Base-by-base conservation (phyloP, 1,284 basidiomycete genomes). In the Cutaneotrichosporon cutaneum region DNA sequence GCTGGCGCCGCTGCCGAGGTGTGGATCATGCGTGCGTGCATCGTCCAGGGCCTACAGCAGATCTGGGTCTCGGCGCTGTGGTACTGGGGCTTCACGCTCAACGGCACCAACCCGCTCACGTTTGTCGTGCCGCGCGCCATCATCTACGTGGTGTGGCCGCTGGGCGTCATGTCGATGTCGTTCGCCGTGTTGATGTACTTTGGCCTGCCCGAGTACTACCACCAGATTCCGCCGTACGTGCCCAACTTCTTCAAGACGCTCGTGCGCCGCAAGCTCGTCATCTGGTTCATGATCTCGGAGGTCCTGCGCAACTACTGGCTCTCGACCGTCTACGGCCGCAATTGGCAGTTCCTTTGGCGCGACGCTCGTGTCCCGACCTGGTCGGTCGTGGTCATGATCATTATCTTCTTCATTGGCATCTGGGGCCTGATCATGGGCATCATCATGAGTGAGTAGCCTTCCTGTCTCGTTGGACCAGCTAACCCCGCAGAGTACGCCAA, bases 281-380 rank as follows among this genome's bases (percentile, higher is more conserved):
- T 94, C 36, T 94, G 92, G 92, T 94, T 94, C 87, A 83, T 95
- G 63, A 87, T 89, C 44, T 89, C 92, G 1, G 92, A 94, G 79
- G 82, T 94, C 56, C 82, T 94, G 59, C 87, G 92, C 52, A 89
- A 94, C 75, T 95, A 94, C 80, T 95, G 92, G 92, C 81, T 95
- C 64, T 92, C 90, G 71, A 91, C 90, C 18, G 77, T 75, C n/a
- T 81, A 70, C 87, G 92, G 92, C 62, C 89, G 92, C 70, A 94
- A 94, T 80, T 95, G 92, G 92, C 82, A 86, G 69, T 95, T 92
- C 87, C 82, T 94, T 21, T 95, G 92, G 92, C 86, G 82, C 69
- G 87, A 88, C n/a, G 83, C 85, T 4, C 63, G 68, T 30, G 87
- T 94, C 60, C 85, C 90, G 22, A 87, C 88, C 69, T 93, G 88